phyloP scores from a whole-genome alignment of 441 rosid species.

The Adansonia gregorii region DNA sequence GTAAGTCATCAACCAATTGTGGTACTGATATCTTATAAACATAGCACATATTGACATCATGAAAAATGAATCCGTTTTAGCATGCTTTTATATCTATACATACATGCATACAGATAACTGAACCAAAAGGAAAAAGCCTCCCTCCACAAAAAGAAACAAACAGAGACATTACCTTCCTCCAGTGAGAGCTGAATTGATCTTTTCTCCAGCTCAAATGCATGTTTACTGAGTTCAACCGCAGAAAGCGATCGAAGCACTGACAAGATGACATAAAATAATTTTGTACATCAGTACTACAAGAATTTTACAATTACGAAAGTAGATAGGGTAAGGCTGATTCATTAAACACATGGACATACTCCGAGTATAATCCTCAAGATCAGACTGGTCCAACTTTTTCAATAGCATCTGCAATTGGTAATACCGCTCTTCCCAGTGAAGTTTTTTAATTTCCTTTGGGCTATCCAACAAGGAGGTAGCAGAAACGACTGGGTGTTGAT shows the following conservation, averaged over 20 bases:
- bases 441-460: constrained; percentile 37
- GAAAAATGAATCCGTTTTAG: not conserved
- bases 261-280: constrained; percentile 23
- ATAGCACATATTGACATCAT: not conserved
- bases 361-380: constrained; percentile 65
- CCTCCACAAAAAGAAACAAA: not conserved
- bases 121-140: not conserved
- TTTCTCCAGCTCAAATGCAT: constrained; percentile 91
- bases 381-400: constrained; percentile 59
- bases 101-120: not conserved
- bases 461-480: constrained; percentile 34
- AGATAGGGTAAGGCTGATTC: constrained; percentile 3
- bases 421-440: constrained; percentile 85
- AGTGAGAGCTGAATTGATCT: constrained; percentile 89
- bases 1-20: not conserved
- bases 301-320: constrained; percentile 14
- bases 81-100: not conserved
- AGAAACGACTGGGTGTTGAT: constrained; percentile 31
- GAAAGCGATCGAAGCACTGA: constrained; percentile 79
- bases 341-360: constrained; percentile 50
- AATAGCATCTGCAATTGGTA: constrained; percentile 61
- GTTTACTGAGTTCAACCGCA: constrained; percentile 78
- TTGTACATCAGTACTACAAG: constrained; percentile 22
- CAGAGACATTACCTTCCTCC: constrained; percentile 73
- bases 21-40: not conserved